A percentile compares a stretch with the other conserved stretches of the same genome.
phyloP scores from a whole-genome alignment of 1,284 basidiomycete genomes.

The Puccinia horiana region DNA sequence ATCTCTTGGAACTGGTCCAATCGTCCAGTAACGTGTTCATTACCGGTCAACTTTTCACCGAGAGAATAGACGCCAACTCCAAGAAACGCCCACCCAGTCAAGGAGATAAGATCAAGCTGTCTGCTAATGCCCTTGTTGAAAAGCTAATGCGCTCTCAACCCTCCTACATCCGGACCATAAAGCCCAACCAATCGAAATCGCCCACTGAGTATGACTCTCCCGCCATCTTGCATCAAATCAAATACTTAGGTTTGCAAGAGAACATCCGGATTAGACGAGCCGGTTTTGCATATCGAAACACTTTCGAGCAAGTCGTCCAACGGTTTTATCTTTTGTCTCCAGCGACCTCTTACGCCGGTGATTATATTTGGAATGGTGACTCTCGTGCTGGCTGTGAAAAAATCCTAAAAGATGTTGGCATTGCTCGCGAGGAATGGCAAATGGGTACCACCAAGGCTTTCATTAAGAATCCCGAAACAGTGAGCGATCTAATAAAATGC shows the following conservation, averaged over 20 bases:
- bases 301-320: constrained; percentile 98
- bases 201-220: constrained; percentile 88
- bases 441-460: constrained; percentile 99
- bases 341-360: constrained; percentile 93
- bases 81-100: constrained; percentile 98
- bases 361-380: constrained; percentile 95
- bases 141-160: constrained; percentile 95
- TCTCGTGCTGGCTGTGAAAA: constrained; percentile 86
- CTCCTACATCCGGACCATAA: constrained; percentile 98
- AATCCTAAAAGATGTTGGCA: constrained; percentile 91
- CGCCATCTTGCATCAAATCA: constrained; percentile 96
- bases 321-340: constrained; percentile 92
- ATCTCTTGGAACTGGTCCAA: constrained; percentile 85
- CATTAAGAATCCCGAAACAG: constrained; percentile 99
- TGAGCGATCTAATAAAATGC: constrained; percentile 59
- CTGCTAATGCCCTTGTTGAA: constrained; percentile 90
- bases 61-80: constrained; percentile 90
- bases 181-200: constrained; percentile 96
- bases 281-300: constrained; percentile 95
- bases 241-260: constrained; percentile 97
- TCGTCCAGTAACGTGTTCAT: constrained; percentile 79
- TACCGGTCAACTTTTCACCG: constrained; percentile 79
- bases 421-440: constrained; percentile 96
- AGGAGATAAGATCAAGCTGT: constrained; percentile 94
- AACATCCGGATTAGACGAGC: constrained; percentile 96